Base-by-base conservation (phyloP, 768 basidiomycete species). In the Auricularia sp. region DNA sequence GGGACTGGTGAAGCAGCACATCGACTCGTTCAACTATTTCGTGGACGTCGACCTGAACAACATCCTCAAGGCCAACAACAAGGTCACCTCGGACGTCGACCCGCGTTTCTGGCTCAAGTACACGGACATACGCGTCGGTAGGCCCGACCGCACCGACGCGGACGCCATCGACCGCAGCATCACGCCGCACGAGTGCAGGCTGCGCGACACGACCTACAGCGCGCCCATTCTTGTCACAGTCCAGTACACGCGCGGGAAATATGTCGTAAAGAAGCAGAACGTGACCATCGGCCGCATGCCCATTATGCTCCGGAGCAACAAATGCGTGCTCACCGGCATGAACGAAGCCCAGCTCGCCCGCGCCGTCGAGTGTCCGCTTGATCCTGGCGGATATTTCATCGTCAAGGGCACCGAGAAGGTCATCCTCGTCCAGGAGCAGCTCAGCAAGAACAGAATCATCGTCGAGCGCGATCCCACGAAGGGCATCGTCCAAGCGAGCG, bases 351-450 rank as follows among this genome's bases (percentile, higher is more conserved):
- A 95, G 69, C 81, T 98, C 29, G 97, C 97, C n/a, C 81, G 85
- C 45, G 95, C 98, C 93, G 86, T 84, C 11, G 97, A 99, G 76
- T 99, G 97, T 75, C 97, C 97, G 3, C 81, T 98, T 65, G 97
- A 99, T 77, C 96, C 97, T 11, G 97, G 97, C n/a, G 97, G 97
- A 3, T 98, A 98, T 74, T 99, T 99, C 75, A 89, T 99, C 65
- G 97, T 99, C 62, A 98, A 95, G 76, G 96, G 96, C 44, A 99
- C 96, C 54, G 96, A 99, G 77, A 99, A 98, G 77, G 97, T 99
- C 70, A 99, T 99, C 69, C 80, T 99, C 67, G 96, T 99, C 6
- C 97, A 99, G 75, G 97, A 98, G 74, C 97, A 99, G 77, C 77
- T 98, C 72, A 95, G 92, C 82, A 98, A 98, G 82, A 98, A 99